Conservation (phyloP, 306 rosid species). For the Cicer judaicum region DNA sequence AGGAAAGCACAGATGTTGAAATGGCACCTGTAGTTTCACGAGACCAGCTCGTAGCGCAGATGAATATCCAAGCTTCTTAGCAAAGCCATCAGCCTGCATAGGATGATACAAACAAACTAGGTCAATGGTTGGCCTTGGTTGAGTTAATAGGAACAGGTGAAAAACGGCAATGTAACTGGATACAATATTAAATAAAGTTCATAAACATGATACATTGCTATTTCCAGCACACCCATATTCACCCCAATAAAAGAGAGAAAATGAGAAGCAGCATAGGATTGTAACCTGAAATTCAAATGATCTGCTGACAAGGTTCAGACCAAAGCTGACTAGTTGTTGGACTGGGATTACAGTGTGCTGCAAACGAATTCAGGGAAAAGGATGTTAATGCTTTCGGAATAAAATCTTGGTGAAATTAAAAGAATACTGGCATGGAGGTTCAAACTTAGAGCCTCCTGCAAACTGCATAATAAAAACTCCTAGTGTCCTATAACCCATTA, state of each 20-base stretch:
- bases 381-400: slow-evolving; percentile 26
- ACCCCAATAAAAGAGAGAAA: slow-evolving; percentile 1
- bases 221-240: slow-evolving; percentile 19
- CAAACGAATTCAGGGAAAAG: slow-evolving; percentile 47
- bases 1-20: slow-evolving; percentile 14
- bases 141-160: not conserved
- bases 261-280: slow-evolving; percentile 19
- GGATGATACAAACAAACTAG: slow-evolving; percentile 14
- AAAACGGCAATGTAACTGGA: slow-evolving; percentile 16
- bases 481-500: not conserved
- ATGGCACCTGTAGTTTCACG: slow-evolving; percentile 80
- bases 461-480: slow-evolving; percentile 2
- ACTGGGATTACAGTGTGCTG: slow-evolving; percentile 92
- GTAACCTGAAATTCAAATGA: slow-evolving; percentile 93
- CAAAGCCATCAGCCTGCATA: slow-evolving; percentile 88
- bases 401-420: not conserved
- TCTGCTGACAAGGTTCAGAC: slow-evolving; percentile 88
- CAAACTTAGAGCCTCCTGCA: not conserved
- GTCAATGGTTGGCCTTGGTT: slow-evolving; percentile 16
- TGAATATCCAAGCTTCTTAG: slow-evolving; percentile 82
- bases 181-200: not conserved
- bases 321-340: slow-evolving; percentile 91
- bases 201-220: not conserved
- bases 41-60: slow-evolving; percentile 69
- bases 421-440: slow-evolving; percentile 1